Percentiles rank a stretch among this genome's conserved stretches.
These are phyloP conservation scores for Metroxylon sagu DNA, from an alignment of 176 grass and related monocot species.

Conservation along the genomic window DNA sequence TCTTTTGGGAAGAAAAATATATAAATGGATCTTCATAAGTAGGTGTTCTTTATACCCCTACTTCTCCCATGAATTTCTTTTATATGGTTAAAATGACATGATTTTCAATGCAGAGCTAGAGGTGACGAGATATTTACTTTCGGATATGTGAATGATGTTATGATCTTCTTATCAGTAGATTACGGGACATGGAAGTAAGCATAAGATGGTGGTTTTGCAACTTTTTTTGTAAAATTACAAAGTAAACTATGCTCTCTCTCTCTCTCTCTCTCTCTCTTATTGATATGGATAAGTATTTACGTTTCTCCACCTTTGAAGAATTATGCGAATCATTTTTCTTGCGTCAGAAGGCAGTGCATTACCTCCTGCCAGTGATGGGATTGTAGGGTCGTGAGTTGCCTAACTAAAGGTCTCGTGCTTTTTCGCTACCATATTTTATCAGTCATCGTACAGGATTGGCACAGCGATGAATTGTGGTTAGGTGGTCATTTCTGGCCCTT, in stretches of 20 bases:
- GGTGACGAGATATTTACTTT: not conserved
- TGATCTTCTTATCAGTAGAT: not conserved
- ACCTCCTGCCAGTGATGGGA: not conserved
- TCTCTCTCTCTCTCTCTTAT: not conserved
- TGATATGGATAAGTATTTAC: not conserved
- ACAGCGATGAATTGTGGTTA: too few species aligned
- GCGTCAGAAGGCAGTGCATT: conserved; percentile 1
- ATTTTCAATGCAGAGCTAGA: not conserved
- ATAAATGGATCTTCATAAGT: not conserved
- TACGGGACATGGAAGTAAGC: not conserved
- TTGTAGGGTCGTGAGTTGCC: not conserved
- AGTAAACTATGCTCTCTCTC: not conserved
- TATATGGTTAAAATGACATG: too few species aligned
- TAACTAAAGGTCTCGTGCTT: too few species aligned
- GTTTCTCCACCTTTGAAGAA: not conserved
- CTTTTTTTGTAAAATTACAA: conserved; percentile 4
- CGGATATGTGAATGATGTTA: not conserved
- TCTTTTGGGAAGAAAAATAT: not conserved
- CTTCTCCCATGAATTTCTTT: too few species aligned
- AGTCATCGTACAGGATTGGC: not conserved
- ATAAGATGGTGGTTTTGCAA: not conserved
- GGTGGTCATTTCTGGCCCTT: too few species aligned
- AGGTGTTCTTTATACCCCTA: not conserved
- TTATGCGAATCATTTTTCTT: conserved; percentile 3
- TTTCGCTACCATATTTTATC: not conserved